phyloP scores from a whole-genome alignment of 2,329 filamentous ascomycete genomes.

The Ophiostoma piceae region DNA sequence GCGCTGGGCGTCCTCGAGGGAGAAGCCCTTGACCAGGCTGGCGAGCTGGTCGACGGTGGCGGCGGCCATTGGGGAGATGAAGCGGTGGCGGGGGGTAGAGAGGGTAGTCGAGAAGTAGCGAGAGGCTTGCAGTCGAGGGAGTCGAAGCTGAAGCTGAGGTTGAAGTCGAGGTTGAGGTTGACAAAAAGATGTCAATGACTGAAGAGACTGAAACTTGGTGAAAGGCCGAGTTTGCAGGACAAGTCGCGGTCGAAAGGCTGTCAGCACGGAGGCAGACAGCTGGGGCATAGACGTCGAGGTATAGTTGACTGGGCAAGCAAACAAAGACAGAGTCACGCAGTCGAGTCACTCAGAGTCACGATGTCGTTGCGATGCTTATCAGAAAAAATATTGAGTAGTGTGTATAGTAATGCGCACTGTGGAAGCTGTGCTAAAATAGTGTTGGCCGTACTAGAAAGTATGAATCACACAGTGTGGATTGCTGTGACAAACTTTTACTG shows the following conservation, averaged over 20 bases:
- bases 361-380: conserved; percentile 19
- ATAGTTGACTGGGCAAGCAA: background rate
- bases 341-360: background rate
- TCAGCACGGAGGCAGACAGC: conserved; percentile 9
- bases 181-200: no score
- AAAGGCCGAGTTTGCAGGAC: no score
- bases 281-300: conserved; percentile 1
- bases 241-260: background rate
- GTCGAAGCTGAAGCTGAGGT: background rate
- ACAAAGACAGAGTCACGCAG: background rate
- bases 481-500: background rate
- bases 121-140: background rate
- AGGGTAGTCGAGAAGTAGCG: background rate
- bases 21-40: conserved; percentile 35
- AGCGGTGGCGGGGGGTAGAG: conserved; percentile 5
- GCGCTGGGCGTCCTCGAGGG: conserved; percentile 36
- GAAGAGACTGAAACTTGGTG: no score
- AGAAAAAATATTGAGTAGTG: background rate
- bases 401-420: no score
- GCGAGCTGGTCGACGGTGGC: conserved; percentile 33
- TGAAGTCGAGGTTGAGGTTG: background rate
- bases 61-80: conserved; percentile 19
- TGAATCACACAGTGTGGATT: background rate
- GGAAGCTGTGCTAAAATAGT: no score
- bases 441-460: no score